Base-by-base conservation (phyloP, 495 filamentous ascomycete species). In the Hyphodiscus hymeniophilus region DNA sequence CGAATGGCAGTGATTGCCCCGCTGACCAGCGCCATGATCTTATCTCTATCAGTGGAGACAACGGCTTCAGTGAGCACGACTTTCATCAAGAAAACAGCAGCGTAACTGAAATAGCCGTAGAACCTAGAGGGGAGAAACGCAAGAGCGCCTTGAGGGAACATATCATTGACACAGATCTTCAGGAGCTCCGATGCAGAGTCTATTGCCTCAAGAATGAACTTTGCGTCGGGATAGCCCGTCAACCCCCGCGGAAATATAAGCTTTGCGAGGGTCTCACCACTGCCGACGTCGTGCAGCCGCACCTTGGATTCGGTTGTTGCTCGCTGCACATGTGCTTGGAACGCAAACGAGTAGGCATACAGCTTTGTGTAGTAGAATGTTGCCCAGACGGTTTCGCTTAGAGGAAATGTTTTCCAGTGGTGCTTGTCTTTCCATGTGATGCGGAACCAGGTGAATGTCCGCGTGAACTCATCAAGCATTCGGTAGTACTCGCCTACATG, bases 401-500 rank as follows among this genome's bases (percentile, higher is more conserved):
- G 21, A 7, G 16, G 63, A 16, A 0, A 38, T 31, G 10, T n/a
- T 60, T 67, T 58, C 47, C 72, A 72, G 75, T 20, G 67, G 65
- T 38, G 79, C 52, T 18, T 69, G 71, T n/a, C 76, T 75, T 7
- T 32, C 77, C 76, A 81, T 3, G 70, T 65, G 17, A 69, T 74
- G 48, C 80, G 77, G 75, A 75, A 81, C 23, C 74, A 68, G 45
- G 73, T 61, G 10, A 81, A 77, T 3, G 73, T 72, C n/a, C 70
- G 63, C 1, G 74, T 72, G 52, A 80, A 80, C 51, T 81, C 77
- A 56, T 81, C 77, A 16, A 79, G 75, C 55, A 77, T 77, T 59
- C 79, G 78, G 42, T 79, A 75, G 45, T 81, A 81, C 49, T 79
- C 76, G 3, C 75, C 75, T 62, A 72, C 72, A 71, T 16, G 72